These are phyloP conservation scores for Podaxis rugospora DNA, from an alignment of 768 basidiomycete species.

Conservation along the genomic window DNA sequence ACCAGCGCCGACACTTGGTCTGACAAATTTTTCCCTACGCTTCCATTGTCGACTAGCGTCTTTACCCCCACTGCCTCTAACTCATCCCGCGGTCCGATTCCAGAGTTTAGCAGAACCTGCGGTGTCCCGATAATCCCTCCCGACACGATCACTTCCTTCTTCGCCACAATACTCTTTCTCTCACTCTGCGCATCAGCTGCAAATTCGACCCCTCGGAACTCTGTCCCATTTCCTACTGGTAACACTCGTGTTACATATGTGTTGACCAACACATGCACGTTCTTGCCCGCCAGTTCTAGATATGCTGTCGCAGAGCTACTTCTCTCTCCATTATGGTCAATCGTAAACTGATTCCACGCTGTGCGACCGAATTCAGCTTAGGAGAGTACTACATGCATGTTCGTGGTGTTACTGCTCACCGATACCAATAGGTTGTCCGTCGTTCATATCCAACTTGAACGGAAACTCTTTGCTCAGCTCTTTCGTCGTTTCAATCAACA, in stretches of 20 bases:
- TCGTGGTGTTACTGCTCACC: not conserved
- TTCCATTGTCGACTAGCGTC: conserved; percentile 15
- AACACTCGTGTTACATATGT: conserved; percentile 13
- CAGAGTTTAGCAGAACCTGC: conserved; percentile 19
- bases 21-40: conserved; percentile 19
- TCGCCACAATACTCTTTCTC: conserved; percentile 15
- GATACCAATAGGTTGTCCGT: conserved; percentile 12
- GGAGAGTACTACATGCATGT: not conserved
- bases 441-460: conserved; percentile 12
- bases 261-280: conserved; percentile 11
- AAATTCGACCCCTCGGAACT: conserved; percentile 13
- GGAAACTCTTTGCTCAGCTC: conserved; percentile 8
- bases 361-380: not conserved
- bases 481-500: not conserved
- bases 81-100: conserved; percentile 19
- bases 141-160: conserved; percentile 27
- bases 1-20: conserved; percentile 14
- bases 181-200: conserved; percentile 5
- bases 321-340: conserved; percentile 13
- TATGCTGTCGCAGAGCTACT: conserved; percentile 15
- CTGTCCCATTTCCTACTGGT: conserved; percentile 6
- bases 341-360: conserved; percentile 13
- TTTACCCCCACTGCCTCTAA: conserved; percentile 13
- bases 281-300: not conserved
- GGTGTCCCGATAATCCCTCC: conserved; percentile 28